Conservation (phyloP, 1,284 basidiomycete species). For the Ustilago xerochloae region DNA sequence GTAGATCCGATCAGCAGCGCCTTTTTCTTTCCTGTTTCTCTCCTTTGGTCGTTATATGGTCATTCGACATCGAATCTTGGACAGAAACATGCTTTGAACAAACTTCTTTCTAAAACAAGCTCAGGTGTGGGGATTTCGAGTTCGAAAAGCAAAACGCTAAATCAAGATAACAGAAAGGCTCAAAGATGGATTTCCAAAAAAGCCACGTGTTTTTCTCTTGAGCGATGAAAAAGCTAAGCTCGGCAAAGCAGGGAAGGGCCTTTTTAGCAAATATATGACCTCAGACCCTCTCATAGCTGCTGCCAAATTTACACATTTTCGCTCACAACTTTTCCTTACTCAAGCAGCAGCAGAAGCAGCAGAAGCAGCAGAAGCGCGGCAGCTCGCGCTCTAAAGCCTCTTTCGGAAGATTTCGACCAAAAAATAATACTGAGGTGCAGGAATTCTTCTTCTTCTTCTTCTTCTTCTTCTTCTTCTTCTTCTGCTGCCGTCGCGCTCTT, state of each 20-base stretch:
- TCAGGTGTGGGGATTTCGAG: background rate
- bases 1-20: no score
- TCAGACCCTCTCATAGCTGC: background rate
- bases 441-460: background rate
- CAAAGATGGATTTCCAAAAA: no score
- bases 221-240: background rate
- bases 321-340: no score
- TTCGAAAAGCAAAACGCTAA: no score
- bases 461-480: no score
- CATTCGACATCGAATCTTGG: background rate
- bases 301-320: background rate
- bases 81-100: background rate
- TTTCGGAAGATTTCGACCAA: slow-evolving; percentile 1
- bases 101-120: background rate
- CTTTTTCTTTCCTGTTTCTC: no score
- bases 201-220: slow-evolving; percentile 2
- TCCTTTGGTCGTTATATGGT: no score
- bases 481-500: no score
- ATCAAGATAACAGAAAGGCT: background rate
- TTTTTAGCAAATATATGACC: slow-evolving; percentile 1
- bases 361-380: no score
- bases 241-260: background rate
- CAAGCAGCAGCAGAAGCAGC: background rate
- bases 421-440: background rate
- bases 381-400: background rate